These are phyloP conservation scores for Striga hermonthica DNA, from an alignment of 305 asterid genomes.

Conservation along the genomic window DNA sequence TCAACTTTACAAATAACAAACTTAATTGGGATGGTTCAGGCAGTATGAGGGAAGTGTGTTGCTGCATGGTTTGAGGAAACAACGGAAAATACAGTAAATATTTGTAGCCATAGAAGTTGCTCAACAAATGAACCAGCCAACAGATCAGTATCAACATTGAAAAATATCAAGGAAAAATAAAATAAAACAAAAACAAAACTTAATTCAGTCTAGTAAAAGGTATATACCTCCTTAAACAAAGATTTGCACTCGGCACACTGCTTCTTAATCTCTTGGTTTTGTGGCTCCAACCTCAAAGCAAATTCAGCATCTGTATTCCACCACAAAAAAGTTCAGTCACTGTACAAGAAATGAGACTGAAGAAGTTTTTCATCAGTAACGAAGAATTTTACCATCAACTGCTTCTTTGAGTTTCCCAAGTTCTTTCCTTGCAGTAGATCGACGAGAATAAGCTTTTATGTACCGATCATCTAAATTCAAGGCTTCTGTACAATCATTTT, in stretches of 20 bases:
- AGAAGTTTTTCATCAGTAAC: constrained; percentile 16
- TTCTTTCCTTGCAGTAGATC: constrained; percentile 88
- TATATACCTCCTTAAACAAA: constrained; percentile 62
- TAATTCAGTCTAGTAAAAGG: constrained; percentile 15
- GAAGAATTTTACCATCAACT: constrained; percentile 58
- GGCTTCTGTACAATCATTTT: constrained; percentile 89
- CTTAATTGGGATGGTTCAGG: background rate
- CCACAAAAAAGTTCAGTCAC: constrained; percentile 36
- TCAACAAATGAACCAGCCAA: constrained; percentile 13
- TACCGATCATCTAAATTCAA: constrained; percentile 85
- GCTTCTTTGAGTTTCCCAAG: constrained; percentile 87
- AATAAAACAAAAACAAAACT: constrained; percentile 14
- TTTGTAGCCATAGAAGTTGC: constrained; percentile 1
- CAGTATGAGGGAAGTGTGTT: background rate
- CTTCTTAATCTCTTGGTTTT: constrained; percentile 87
- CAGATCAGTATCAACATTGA: background rate
- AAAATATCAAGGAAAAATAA: constrained; percentile 8
- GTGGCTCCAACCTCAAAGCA: constrained; percentile 84
- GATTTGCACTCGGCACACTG: constrained; percentile 73
- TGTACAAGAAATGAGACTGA: constrained; percentile 16
- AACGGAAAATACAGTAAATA: constrained; percentile 3
- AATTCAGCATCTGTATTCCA: constrained; percentile 72
- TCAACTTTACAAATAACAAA: constrained; percentile 11
- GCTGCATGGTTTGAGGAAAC: constrained; percentile 13
- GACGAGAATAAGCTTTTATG: constrained; percentile 93